Conservation (phyloP, 2,329 filamentous ascomycete species). For the Pseudogymnoascus sp. region DNA sequence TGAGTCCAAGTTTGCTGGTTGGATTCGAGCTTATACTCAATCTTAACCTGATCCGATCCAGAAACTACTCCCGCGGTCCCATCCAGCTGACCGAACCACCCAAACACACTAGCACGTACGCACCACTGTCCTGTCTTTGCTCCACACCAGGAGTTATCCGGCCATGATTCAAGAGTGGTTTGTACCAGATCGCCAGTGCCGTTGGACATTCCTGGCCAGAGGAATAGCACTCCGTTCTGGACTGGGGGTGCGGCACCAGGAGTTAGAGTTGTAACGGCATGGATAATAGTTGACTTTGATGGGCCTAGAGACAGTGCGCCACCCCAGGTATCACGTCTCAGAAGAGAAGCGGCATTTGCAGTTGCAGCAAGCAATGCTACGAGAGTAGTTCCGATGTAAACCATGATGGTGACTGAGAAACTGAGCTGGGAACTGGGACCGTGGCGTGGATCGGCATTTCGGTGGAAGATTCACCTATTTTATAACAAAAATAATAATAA, state of each 20-base stretch:
- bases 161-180: conserved; percentile 36
- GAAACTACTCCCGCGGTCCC: conserved; percentile 20
- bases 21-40: conserved; percentile 23
- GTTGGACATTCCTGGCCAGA: conserved; percentile 41
- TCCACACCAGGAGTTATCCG: conserved; percentile 36
- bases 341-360: neutral
- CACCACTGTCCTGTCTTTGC: conserved; percentile 35
- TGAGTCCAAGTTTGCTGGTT: conserved; percentile 22
- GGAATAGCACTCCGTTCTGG: conserved; percentile 34
- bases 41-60: conserved; percentile 25
- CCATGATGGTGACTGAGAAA: neutral
- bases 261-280: conserved; percentile 35
- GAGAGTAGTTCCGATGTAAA: neutral
- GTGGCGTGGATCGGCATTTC: neutral
- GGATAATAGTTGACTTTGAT: conserved; percentile 32
- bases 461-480: neutral
- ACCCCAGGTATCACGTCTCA: conserved; percentile 29
- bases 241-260: conserved; percentile 32
- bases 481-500: neutral
- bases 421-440: neutral
- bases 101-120: conserved; percentile 35
- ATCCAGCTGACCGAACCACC: conserved; percentile 35
- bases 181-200: conserved; percentile 38
- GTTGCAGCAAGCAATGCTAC: conserved; percentile 2
- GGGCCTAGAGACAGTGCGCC: conserved; percentile 33